Evolutionary conservation across 2,329 filamentous ascomycete species (phyloP).

Genomic region (Pseudocercospora cruenta): DNA sequence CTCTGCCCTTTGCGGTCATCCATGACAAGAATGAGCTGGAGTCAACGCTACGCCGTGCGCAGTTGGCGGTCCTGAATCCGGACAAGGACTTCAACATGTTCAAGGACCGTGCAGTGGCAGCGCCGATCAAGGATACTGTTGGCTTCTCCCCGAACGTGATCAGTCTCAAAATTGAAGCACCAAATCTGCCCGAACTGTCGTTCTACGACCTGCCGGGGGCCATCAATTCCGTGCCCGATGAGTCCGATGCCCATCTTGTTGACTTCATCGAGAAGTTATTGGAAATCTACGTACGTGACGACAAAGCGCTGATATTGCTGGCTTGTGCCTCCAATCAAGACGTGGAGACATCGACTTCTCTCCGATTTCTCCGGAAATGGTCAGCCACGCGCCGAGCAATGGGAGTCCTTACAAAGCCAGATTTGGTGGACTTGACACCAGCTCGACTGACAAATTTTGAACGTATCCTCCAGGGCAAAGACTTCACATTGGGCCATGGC

Average conservation of each 20-base stretch:
- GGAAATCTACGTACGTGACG: slow-evolving; percentile 68
- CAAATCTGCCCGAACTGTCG: slow-evolving; percentile 70
- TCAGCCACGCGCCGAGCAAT: slow-evolving; percentile 49
- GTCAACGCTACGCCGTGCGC: slow-evolving; percentile 71
- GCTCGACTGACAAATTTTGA: slow-evolving; percentile 35
- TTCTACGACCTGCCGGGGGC: slow-evolving; percentile 88
- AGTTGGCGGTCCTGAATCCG: slow-evolving; percentile 76
- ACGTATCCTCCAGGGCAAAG: slow-evolving; percentile 57
- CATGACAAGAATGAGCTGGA: slow-evolving; percentile 66
- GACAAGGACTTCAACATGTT: slow-evolving; percentile 51
- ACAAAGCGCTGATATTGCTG: slow-evolving; percentile 75
- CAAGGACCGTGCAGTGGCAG: slow-evolving; percentile 33
- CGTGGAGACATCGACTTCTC: slow-evolving; percentile 72
- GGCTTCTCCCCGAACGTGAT: slow-evolving; percentile 85
- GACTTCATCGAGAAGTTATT: slow-evolving; percentile 65
- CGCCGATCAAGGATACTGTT: slow-evolving; percentile 41
- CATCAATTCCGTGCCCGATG: slow-evolving; percentile 68
- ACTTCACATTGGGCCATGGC: slow-evolving; percentile 69
- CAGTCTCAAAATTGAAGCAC: slow-evolving; percentile 72
- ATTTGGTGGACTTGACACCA: slow-evolving; percentile 59
- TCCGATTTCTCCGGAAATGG: slow-evolving; percentile 58
- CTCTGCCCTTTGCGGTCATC: slow-evolving; percentile 66
- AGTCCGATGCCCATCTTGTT: slow-evolving; percentile 68
- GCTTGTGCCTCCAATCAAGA: slow-evolving; percentile 79
- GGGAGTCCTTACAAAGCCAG: slow-evolving; percentile 79